A percentile compares a stretch with the other conserved stretches of the same genome.
Evolutionary conservation across 176 grass and related monocot genomes (phyloP).

Genomic region (Bromus sterilis): DNA sequence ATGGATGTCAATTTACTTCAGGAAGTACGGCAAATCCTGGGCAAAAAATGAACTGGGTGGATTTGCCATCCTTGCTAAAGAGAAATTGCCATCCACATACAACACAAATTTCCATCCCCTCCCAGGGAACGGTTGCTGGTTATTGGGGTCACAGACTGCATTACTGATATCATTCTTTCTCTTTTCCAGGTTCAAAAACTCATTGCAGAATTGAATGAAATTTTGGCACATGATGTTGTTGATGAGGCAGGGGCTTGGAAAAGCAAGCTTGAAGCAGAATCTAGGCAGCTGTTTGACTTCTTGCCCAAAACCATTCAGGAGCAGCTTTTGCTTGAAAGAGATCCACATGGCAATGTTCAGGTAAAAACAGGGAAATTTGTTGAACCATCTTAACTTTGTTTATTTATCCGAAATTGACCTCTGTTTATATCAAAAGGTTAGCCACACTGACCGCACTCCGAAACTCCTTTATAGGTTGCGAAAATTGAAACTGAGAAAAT

Average conservation of each 20-base stretch:
- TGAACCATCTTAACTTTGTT: background rate
- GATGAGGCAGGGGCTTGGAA: slow-evolving; percentile 89
- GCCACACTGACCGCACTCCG: background rate
- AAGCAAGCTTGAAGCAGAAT: slow-evolving; percentile 70
- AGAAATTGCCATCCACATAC: too few relatives aligned
- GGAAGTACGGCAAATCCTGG: too few relatives aligned
- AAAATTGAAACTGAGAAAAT: slow-evolving; percentile 99
- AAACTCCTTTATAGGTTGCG: slow-evolving; percentile 50
- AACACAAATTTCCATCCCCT: too few relatives aligned
- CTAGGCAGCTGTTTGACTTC: slow-evolving; percentile 67
- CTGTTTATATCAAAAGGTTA: background rate
- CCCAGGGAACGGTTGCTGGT: too few relatives aligned
- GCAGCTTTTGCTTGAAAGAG: slow-evolving; percentile 95
- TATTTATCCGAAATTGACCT: background rate
- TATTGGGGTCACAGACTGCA: background rate
- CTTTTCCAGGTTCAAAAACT: slow-evolving; percentile 80
- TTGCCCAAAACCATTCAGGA: slow-evolving; percentile 86
- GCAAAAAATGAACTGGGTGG: too few relatives aligned
- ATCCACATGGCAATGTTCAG: slow-evolving; percentile 99
- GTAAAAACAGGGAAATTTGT: slow-evolving; percentile 27
- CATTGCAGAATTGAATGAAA: slow-evolving; percentile 93
- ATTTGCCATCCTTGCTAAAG: too few relatives aligned
- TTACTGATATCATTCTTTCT: slow-evolving; percentile 17
- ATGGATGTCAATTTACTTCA: too few relatives aligned
- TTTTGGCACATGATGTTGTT: slow-evolving; percentile 87